Evolutionary conservation across 345 rosid species (phyloP).

Genomic region (Hibiscus syriacus): DNA sequence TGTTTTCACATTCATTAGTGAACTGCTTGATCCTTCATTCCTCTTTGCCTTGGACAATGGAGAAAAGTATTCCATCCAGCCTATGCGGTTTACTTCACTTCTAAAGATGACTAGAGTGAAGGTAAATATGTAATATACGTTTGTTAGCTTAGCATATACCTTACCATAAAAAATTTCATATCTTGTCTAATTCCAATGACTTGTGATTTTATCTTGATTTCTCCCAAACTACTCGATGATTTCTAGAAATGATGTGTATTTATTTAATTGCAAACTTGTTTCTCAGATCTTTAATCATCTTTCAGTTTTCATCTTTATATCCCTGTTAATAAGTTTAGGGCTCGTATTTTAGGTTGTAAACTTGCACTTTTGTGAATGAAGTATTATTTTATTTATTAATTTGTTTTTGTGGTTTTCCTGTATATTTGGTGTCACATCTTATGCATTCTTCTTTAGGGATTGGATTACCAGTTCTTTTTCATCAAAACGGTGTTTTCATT

Average conservation of each 20-base stretch:
- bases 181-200: background rate
- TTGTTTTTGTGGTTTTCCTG: background rate
- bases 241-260: background rate
- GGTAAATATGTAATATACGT: conserved; percentile 33
- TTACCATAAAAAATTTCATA: background rate
- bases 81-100: conserved; percentile 79
- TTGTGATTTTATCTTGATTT: background rate
- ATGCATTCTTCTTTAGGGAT: background rate
- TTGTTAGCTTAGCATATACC: background rate
- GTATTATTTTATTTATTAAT: background rate
- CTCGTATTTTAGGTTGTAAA: background rate
- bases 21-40: conserved; percentile 95
- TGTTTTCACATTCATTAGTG: conserved; percentile 42
- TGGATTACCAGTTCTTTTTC: background rate
- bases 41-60: conserved; percentile 91
- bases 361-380: background rate
- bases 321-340: background rate
- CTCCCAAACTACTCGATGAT: background rate
- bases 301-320: background rate
- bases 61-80: conserved; percentile 79
- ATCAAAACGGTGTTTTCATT: background rate
- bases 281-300: background rate
- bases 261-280: background rate
- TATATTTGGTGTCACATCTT: conserved; percentile 2
- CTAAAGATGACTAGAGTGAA: conserved; percentile 91